These are phyloP conservation scores for Takashimella koratensis DNA, from an alignment of 1,284 basidiomycete species.

Conservation along the genomic window DNA sequence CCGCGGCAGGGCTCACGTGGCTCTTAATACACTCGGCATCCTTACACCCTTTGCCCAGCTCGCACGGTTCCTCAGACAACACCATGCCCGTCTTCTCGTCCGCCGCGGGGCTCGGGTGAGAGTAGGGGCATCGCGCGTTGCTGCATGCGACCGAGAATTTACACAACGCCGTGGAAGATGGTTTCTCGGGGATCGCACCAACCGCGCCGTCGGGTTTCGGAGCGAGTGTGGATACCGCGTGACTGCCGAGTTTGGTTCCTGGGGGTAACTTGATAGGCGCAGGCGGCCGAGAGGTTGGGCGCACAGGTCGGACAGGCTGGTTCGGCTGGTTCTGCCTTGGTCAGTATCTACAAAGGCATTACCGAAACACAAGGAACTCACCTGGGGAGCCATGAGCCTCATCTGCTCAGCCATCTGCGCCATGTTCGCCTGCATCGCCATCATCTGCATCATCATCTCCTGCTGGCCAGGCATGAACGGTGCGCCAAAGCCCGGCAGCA, in stretches of 20 bases:
- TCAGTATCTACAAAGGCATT: constrained; percentile 6
- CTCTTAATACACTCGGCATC: constrained; percentile 85
- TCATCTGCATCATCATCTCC: constrained; percentile 51
- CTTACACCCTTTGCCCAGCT: constrained; percentile 73
- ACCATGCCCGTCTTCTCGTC: constrained; percentile 90
- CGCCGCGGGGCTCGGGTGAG: constrained; percentile 87
- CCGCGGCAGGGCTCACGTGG: constrained; percentile 78
- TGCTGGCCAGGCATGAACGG: constrained; percentile 38
- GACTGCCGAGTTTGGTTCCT: constrained; percentile 35
- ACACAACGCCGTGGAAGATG: constrained; percentile 60
- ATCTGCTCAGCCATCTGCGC: constrained; percentile 50
- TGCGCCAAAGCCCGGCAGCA: constrained; percentile 8
- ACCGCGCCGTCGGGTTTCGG: constrained; percentile 20
- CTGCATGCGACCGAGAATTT: constrained; percentile 85
- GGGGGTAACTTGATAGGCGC: constrained; percentile 30
- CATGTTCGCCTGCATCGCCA: constrained; percentile 51
- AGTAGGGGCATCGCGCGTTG: constrained; percentile 78
- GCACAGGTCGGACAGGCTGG: constrained; percentile 8
- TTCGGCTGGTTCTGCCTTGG: constrained; percentile 5
- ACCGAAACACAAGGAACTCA: constrained; percentile 10
- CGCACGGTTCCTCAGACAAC: constrained; percentile 79
- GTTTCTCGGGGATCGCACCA: constrained; percentile 47
- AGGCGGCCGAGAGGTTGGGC: constrained; percentile 21
- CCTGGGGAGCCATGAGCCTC: constrained; percentile 41
- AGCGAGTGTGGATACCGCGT: constrained; percentile 29